Conservation (phyloP, 176 grass and related monocot genomes). For the Avena eriantha region DNA sequence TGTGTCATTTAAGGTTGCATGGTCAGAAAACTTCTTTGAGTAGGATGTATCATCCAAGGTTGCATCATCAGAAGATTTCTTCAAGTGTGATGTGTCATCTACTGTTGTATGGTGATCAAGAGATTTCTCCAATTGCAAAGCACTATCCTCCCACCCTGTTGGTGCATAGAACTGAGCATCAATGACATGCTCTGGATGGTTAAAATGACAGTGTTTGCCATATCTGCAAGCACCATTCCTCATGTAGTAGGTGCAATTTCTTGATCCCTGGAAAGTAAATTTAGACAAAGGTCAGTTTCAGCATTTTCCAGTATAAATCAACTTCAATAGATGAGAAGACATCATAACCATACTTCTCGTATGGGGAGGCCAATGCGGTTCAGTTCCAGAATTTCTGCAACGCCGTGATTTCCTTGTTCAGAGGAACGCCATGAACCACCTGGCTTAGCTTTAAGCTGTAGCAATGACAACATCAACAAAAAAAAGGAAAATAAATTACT, state of each 20-base stretch:
- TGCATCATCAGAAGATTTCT: slow-evolving; percentile 3
- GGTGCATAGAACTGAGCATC: neutral
- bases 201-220: neutral
- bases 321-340: slow-evolving; percentile 18
- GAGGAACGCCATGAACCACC: slow-evolving; percentile 38
- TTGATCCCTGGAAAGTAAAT: slow-evolving; percentile 46
- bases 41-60: neutral
- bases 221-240: neutral
- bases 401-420: slow-evolving; percentile 38
- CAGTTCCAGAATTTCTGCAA: slow-evolving; percentile 47
- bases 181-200: neutral
- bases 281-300: neutral
- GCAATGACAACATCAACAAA: slow-evolving; percentile 5
- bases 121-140: neutral
- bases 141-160: neutral
- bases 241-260: neutral
- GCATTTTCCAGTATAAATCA: slow-evolving; percentile 40
- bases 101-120: neutral
- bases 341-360: slow-evolving; percentile 53
- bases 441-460: slow-evolving; percentile 38
- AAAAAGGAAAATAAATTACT: neutral
- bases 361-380: slow-evolving; percentile 63
- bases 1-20: slow-evolving; percentile 2
- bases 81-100: slow-evolving; percentile 23
- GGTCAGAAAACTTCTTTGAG: neutral